These are phyloP conservation scores for Fusarium caatingaense DNA, from an alignment of 2,329 filamentous ascomycete genomes.

Conservation along the genomic window DNA sequence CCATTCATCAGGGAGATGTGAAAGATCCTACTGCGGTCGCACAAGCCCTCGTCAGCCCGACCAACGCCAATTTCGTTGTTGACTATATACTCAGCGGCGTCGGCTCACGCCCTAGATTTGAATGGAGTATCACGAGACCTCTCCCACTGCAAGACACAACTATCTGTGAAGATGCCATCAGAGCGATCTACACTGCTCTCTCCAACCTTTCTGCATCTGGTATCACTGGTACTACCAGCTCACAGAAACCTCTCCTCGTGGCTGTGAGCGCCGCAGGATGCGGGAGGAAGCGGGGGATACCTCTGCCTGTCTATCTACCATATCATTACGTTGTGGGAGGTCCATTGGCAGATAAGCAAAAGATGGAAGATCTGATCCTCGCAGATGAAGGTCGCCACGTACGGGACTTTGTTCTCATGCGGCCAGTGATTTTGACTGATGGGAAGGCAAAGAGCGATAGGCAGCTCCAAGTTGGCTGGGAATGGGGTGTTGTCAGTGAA, in stretches of 20 bases:
- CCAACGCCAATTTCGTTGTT: neutral
- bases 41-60: neutral
- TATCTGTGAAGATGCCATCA: neutral
- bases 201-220: neutral
- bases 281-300: neutral
- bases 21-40: neutral
- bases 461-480: neutral
- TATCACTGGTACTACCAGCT: neutral
- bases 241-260: neutral
- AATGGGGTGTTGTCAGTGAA: neutral
- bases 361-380: neutral
- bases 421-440: neutral
- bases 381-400: neutral
- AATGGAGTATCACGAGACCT: neutral
- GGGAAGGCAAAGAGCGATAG: neutral
- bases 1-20: neutral
- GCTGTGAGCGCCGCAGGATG: neutral
- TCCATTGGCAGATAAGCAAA: neutral
- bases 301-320: neutral
- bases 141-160: neutral
- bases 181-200: neutral
- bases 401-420: neutral
- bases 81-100: neutral
- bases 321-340: neutral
- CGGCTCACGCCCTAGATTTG: neutral